Base-by-base conservation (phyloP, 805 yeast species). In the Komagataella phaffii region DNA sequence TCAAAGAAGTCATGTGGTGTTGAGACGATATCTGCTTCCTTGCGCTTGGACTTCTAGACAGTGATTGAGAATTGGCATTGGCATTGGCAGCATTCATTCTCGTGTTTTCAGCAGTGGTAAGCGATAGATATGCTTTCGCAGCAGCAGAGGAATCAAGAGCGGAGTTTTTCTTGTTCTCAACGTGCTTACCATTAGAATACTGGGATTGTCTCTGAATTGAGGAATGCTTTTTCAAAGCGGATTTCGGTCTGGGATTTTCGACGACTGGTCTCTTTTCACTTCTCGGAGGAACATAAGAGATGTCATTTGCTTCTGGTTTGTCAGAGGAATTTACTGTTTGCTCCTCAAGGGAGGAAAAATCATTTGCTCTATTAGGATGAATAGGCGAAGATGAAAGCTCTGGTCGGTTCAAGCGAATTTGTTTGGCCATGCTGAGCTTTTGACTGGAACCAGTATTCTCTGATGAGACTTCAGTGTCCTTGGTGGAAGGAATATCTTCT, bases 51-150 rank as follows among this genome's bases (percentile, higher is more conserved):
- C 45, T 53, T 43, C 19, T 51, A 30, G 19, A 19, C 6, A 44
- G 46, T 8, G 46, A 44, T 5, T 18, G 46, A 10, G 46, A 14
- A 46, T 46, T 23, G 14, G 48, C 17, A 19, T 12, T 46, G 36
- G 48, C 3, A 21, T 46, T 14, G 45, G 50, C 23, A 19, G 91
- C 84, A 64, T 85, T 85, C 52, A 83, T 61, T 53, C 89, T 72
- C 0, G 93, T 85, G 62, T 85, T 85, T 60, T 85, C 89, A 1
- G 90, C 90, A 0, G 93, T 85, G 1, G 90, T 75, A 51, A 83
- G 64, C 0, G 87, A 80, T 47, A 83, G 60, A 58, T 83, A 83
- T 0, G 86, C 88, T 53, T 74, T 76, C 24, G 76, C 76, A 0
- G 87, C 86, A 1, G 84, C 71, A 3, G 69, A 61, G 8, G 36